Evolutionary conservation across 1,139 yeast species (phyloP), one percentile per base, ranked within the genome.

Genomic region (Torulaspora globosa): DNA sequence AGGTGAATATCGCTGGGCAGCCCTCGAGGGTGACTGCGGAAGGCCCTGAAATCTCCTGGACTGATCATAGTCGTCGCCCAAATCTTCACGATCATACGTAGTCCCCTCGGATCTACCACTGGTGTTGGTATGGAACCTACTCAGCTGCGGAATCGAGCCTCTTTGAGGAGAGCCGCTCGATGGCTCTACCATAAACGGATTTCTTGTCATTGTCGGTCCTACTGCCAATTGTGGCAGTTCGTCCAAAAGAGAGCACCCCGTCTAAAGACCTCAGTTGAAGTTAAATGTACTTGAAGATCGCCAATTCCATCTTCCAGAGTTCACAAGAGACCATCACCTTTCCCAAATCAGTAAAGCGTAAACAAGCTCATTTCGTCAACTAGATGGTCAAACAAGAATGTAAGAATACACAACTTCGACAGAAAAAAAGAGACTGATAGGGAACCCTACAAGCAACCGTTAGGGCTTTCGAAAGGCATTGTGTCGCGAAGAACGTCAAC

Each of bases 1-100:
- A 11, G 69, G 69, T 16, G 68, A 64, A 41, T 65, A 65, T 41
- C 64, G 62, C 46, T 70, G 49, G 5, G 76, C 75, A n/a, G 76
- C 73, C 46, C 65, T 72, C 0, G 76, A 72, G 2, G 76, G 75
- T 1, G 75, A 71, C 44, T 51, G 56, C 7, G 67, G 67, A 16
- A 61, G 51, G 6, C 66, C 67, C 49, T 63, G 65, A 37, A 62
- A 62, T 16, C 52, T 55, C 11, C 52, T 54, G 9, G 65, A 56
- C 14, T 55, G 54, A 27, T 56, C 58, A 23, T 52, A 54, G 18
- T 53, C 56, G 9, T 49, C 50, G 5, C 49, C 57, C 15, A 47
- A 29, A 42, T 47, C 51, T 21, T 52, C 52, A 19, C 18, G 47
- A 41, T 42, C 51, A 24, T 48, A 49, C 26, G 41, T 53, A 33